These are phyloP conservation scores for Solanum chaucha DNA, from an alignment of 257 asterid genomes.

Conservation along the genomic window DNA sequence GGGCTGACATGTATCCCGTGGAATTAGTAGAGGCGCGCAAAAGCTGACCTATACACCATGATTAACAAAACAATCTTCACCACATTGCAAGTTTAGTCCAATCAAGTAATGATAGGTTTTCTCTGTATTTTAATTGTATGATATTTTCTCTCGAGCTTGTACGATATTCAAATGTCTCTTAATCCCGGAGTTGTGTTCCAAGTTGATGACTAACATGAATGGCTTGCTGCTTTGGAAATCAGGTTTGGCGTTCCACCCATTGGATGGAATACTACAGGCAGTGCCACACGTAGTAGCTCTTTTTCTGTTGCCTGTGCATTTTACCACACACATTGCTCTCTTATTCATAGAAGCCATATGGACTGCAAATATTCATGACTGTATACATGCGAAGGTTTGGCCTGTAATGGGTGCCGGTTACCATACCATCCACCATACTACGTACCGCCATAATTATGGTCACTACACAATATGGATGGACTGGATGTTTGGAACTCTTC, in stretches of 20 bases:
- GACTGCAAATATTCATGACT: slow-evolving; percentile 94
- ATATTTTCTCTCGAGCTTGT: not conserved
- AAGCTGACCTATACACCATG: not conserved
- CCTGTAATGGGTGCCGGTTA: slow-evolving; percentile 98
- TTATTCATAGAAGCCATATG: slow-evolving; percentile 73
- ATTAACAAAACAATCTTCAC: not conserved
- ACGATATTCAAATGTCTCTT: not conserved
- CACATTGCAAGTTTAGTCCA: not conserved
- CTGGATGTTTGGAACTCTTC: slow-evolving; percentile 98
- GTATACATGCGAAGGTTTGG: slow-evolving; percentile 84
- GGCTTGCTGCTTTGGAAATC: not conserved
- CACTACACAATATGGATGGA: slow-evolving; percentile 98
- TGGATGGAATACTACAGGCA: slow-evolving; percentile 93
- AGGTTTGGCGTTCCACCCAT: slow-evolving; percentile 95
- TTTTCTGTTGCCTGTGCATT: slow-evolving; percentile 70
- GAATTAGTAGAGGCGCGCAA: not conserved
- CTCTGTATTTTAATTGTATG: not conserved
- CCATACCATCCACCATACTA: slow-evolving; percentile 97
- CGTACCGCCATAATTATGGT: slow-evolving; percentile 90
- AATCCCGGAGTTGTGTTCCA: not conserved
- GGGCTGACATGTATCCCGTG: not conserved
- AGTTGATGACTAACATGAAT: not conserved
- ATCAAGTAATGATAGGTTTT: not conserved
- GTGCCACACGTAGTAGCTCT: slow-evolving; percentile 76
- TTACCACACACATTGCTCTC: slow-evolving; percentile 66